Percentiles rank a stretch among this genome's conserved stretches.
Evolutionary conservation across 495 filamentous ascomycete species (phyloP).

Genomic region (Xylaria telfairii): DNA sequence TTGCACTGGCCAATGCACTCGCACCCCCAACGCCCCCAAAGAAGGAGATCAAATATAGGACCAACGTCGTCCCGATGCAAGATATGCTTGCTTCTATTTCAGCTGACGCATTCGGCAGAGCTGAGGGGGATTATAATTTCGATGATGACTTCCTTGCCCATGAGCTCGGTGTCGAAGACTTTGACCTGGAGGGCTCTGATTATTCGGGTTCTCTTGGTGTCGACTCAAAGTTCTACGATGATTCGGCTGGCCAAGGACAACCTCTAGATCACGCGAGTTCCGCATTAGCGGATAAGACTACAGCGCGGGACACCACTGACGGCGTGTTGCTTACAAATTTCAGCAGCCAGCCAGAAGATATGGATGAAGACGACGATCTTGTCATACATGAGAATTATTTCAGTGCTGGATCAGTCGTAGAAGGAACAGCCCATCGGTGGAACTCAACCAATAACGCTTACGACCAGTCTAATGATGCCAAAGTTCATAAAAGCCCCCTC

Average conservation of each 20-base stretch:
- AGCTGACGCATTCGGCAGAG: slow-evolving; percentile 74
- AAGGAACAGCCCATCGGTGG: slow-evolving; percentile 78
- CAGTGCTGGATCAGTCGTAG: slow-evolving; percentile 61
- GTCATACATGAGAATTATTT: slow-evolving; percentile 85
- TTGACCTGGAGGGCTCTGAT: slow-evolving; percentile 41
- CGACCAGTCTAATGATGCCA: slow-evolving; percentile 65
- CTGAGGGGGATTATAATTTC: slow-evolving; percentile 62
- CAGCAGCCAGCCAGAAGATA: slow-evolving; percentile 34
- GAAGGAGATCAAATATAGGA: slow-evolving; percentile 83
- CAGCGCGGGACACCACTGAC: slow-evolving; percentile 59
- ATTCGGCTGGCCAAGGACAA: slow-evolving; percentile 40
- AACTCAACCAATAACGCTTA: slow-evolving; percentile 77
- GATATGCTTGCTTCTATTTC: slow-evolving; percentile 91
- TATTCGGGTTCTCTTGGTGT: slow-evolving; percentile 44
- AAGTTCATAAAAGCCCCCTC: slow-evolving; percentile 71
- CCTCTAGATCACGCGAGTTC: slow-evolving; percentile 52
- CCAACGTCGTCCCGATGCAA: slow-evolving; percentile 80
- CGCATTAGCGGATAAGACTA: slow-evolving; percentile 39
- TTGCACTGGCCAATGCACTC: slow-evolving; percentile 79
- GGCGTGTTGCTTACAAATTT: slow-evolving; percentile 61
- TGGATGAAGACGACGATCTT: slow-evolving; percentile 51
- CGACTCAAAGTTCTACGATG: slow-evolving; percentile 50
- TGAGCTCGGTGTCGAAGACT: slow-evolving; percentile 41
- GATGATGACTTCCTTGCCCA: slow-evolving; percentile 59
- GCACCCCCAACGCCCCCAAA: slow-evolving; percentile 82